These are phyloP conservation scores for Coniochaeta sp. DNA, from an alignment of 2,329 filamentous ascomycete species.

Conservation along the genomic window DNA sequence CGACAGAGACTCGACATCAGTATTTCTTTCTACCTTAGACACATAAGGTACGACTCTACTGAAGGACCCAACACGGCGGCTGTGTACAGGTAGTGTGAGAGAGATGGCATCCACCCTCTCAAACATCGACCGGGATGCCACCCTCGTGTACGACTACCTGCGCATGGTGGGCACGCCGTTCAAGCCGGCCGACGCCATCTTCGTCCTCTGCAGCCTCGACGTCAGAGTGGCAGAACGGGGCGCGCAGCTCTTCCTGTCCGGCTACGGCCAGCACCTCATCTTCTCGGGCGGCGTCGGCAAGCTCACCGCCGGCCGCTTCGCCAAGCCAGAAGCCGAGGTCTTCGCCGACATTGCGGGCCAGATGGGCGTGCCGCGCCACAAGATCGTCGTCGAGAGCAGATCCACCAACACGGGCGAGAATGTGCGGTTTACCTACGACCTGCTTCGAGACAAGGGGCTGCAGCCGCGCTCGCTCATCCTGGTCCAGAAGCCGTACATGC, in stretches of 20 bases:
- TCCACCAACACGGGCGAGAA: conserved; percentile 41
- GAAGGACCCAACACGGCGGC: too few relatives aligned
- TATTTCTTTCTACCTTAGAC: too few relatives aligned
- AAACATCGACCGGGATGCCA: conserved; percentile 20
- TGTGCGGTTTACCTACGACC: conserved; percentile 31
- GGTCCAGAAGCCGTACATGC: conserved; percentile 43
- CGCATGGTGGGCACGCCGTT: conserved; percentile 29
- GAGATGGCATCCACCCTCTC: background rate
- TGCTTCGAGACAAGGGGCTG: conserved; percentile 22
- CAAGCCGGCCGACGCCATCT: conserved; percentile 29
- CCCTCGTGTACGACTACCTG: conserved; percentile 35
- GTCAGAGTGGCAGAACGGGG: conserved; percentile 33
- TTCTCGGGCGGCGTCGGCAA: conserved; percentile 35
- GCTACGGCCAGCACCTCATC: conserved; percentile 29
- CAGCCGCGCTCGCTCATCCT: conserved; percentile 26
- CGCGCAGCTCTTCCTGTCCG: conserved; percentile 32
- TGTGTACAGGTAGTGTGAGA: too few relatives aligned
- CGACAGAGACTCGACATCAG: too few relatives aligned
- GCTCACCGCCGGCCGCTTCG: conserved; percentile 30
- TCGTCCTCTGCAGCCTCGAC: conserved; percentile 40
- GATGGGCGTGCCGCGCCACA: conserved; percentile 30
- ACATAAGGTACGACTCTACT: too few relatives aligned
- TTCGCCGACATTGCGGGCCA: conserved; percentile 31
- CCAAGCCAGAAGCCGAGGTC: conserved; percentile 31
- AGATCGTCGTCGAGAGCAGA: conserved; percentile 29